A percentile compares a stretch with the other conserved stretches of the same genome.
These are phyloP conservation scores for Diaporthe australafricana DNA, from an alignment of 2,329 filamentous ascomycete species.

Conservation along the genomic window DNA sequence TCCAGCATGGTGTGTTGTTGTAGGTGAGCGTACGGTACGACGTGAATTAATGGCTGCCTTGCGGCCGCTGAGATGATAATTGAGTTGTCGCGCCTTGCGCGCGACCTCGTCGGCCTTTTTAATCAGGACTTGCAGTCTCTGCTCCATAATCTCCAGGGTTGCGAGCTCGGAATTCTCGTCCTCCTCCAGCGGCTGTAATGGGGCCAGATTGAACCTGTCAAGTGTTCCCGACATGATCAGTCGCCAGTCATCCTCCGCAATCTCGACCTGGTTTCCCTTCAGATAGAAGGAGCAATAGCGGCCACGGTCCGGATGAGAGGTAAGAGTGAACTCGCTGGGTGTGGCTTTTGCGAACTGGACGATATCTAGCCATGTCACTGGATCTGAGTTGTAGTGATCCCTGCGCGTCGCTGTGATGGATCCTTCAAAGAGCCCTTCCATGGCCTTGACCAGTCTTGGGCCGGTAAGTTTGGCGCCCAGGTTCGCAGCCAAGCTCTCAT, in stretches of 20 bases:
- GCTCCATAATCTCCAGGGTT: constrained; percentile 85
- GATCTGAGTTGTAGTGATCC: constrained; percentile 65
- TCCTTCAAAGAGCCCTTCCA: constrained; percentile 87
- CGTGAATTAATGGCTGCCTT: constrained; percentile 78
- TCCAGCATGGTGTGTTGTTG: constrained; percentile 50
- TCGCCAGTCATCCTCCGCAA: constrained; percentile 88
- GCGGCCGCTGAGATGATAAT: constrained; percentile 81
- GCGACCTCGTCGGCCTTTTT: constrained; percentile 82
- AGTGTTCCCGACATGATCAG: constrained; percentile 85
- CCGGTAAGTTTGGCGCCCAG: constrained; percentile 86
- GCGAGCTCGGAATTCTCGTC: constrained; percentile 88
- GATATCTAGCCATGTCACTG: constrained; percentile 85
- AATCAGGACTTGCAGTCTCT: constrained; percentile 80
- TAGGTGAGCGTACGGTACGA: constrained; percentile 54
- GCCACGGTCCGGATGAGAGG: constrained; percentile 74
- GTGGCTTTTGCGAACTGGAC: constrained; percentile 86
- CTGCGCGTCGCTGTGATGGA: constrained; percentile 71
- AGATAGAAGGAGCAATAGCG: constrained; percentile 85
- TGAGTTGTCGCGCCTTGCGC: constrained; percentile 76
- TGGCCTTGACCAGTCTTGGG: constrained; percentile 85
- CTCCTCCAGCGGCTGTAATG: constrained; percentile 83
- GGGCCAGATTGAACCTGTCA: constrained; percentile 78
- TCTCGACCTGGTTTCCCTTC: constrained; percentile 85
- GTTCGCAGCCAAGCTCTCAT: constrained; percentile 88
- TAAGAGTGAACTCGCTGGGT: constrained; percentile 80